These are phyloP conservation scores for Asterella californica DNA, from an alignment of 225 moss, liverwort and hornwort species.

Conservation along the genomic window DNA sequence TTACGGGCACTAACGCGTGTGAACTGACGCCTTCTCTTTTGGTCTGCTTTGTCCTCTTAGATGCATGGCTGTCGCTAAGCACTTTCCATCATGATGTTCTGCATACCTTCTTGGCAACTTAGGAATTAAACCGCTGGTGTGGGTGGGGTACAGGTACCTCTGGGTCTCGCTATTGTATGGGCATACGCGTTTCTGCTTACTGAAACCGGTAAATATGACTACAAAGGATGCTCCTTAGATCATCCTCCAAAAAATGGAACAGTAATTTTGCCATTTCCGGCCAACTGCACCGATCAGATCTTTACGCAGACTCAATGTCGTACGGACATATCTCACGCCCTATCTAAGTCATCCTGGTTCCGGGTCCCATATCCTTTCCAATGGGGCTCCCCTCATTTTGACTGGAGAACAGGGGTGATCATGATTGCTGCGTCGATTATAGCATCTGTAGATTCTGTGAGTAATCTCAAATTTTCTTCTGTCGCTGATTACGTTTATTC, in stretches of 20 bases:
- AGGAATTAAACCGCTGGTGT: background rate
- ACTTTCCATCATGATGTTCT: background rate
- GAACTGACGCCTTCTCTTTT: no score
- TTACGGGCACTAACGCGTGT: no score
- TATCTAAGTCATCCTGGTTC: conserved; percentile 65
- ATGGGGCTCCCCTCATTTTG: conserved; percentile 77
- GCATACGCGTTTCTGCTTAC: conserved; percentile 85
- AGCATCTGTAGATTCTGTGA: conserved; percentile 77
- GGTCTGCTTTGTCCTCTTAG: no score
- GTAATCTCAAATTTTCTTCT: background rate
- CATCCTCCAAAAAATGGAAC: conserved; percentile 36
- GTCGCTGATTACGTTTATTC: no score
- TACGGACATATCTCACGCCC: conserved; percentile 71
- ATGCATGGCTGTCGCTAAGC: no score
- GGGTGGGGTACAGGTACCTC: conserved; percentile 57
- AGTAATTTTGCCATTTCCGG: conserved; percentile 24
- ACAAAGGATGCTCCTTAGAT: conserved; percentile 57
- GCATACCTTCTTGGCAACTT: background rate
- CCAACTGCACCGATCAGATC: conserved; percentile 47
- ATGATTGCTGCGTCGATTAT: conserved; percentile 78
- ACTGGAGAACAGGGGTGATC: conserved; percentile 63
- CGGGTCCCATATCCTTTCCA: conserved; percentile 84
- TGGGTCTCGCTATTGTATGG: conserved; percentile 75
- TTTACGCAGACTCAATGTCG: conserved; percentile 75
- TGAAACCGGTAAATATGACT: conserved; percentile 70